These are phyloP conservation scores for Evernia prunastri DNA, from an alignment of 495 filamentous ascomycete genomes.

Conservation along the genomic window DNA sequence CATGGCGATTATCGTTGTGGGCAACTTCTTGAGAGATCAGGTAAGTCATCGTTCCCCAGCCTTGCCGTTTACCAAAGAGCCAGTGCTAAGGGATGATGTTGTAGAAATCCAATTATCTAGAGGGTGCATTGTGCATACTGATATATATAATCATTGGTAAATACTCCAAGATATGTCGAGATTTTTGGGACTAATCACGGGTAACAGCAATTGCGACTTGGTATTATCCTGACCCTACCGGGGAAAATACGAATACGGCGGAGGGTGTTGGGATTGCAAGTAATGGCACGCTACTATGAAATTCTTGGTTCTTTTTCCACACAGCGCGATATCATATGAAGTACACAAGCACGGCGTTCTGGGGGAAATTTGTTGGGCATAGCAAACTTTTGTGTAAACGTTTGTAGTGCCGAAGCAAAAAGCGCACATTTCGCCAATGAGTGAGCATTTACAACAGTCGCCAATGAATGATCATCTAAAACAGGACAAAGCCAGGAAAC, in stretches of 20 bases:
- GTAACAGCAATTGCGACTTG: constrained; percentile 20
- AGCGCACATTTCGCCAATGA: not conserved
- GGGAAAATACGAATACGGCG: constrained; percentile 2
- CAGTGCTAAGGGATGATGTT: not conserved
- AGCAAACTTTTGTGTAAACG: not conserved
- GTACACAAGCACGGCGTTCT: not conserved
- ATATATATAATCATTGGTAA: constrained; percentile 51
- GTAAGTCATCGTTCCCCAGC: not conserved
- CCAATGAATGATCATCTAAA: not conserved
- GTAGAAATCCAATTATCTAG: constrained; percentile 67
- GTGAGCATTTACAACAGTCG: not conserved
- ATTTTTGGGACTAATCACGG: not conserved
- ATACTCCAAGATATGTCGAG: not conserved
- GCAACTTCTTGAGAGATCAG: constrained; percentile 71
- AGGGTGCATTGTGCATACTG: constrained; percentile 66
- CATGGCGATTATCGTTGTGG: constrained; percentile 77
- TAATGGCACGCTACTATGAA: not conserved
- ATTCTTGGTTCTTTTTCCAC: not conserved
- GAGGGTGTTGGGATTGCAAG: not conserved
- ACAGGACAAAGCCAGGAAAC: not conserved
- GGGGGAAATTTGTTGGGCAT: not conserved
- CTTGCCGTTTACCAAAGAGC: not conserved
- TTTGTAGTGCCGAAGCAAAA: not conserved
- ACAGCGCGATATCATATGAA: not conserved
- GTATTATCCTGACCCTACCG: constrained; percentile 18